phyloP scores from a whole-genome alignment of 2,329 filamentous ascomycete species.

The Stemphylium vesicarium region DNA sequence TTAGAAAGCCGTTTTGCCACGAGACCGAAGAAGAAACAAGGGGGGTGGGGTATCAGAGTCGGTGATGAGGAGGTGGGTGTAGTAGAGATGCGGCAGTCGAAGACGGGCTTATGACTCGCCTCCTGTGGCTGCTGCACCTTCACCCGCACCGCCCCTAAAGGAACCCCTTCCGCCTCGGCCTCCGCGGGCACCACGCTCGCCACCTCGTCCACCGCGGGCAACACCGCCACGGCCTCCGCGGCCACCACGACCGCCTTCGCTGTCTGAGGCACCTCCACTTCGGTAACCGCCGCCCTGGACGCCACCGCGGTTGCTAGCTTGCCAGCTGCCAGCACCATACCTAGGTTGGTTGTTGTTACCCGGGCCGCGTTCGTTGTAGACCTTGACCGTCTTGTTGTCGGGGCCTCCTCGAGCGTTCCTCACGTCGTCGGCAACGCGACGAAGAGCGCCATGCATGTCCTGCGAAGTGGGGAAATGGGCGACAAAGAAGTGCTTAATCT shows the following conservation, averaged over 20 bases:
- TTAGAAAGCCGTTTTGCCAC: constrained; percentile 12
- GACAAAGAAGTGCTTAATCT: constrained; percentile 81
- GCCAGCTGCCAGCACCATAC: constrained; percentile 63
- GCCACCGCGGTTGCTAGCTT: constrained; percentile 69
- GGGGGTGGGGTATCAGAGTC: constrained; percentile 43
- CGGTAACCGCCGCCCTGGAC: constrained; percentile 76
- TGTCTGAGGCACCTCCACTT: constrained; percentile 78
- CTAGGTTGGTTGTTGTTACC: constrained; percentile 54
- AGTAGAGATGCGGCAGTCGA: constrained; percentile 10
- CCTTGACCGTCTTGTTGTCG: constrained; percentile 80
- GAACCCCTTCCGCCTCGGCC: constrained; percentile 51
- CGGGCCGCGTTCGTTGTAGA: constrained; percentile 72
- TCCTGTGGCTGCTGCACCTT: constrained; percentile 45
- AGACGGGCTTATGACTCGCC: constrained; percentile 44
- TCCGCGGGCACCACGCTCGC: constrained; percentile 49
- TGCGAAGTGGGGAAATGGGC: constrained; percentile 82
- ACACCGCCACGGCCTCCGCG: constrained; percentile 56
- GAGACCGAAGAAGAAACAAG: constrained; percentile 31
- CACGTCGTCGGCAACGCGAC: constrained; percentile 74
- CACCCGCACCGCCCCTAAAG: constrained; percentile 42
- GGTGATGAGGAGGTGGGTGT: constrained; percentile 20
- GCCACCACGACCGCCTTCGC: constrained; percentile 70
- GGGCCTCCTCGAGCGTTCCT: constrained; percentile 77
- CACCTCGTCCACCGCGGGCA: constrained; percentile 60
- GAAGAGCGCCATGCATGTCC: constrained; percentile 80